A percentile compares a stretch with the other conserved stretches of the same genome.
Evolutionary conservation across 2,329 filamentous ascomycete genomes (phyloP).

Genomic region (Hymenoscyphus fraxineus): DNA sequence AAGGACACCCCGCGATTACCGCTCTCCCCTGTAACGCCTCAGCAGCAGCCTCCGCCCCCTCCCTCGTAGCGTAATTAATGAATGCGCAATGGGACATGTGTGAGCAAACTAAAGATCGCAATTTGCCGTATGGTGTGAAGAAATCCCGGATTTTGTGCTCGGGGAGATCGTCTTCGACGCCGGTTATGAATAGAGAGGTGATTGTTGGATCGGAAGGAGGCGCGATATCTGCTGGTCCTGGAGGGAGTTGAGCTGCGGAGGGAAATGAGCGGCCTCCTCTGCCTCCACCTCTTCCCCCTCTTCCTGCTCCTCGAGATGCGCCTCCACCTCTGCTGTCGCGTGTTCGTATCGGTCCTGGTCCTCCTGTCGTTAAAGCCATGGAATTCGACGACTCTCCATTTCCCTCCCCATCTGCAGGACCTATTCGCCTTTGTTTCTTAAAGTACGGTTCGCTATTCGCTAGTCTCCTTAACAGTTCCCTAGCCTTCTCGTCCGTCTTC

Average conservation of each 20-base stretch:
- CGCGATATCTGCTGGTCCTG: slow-evolving; percentile 77
- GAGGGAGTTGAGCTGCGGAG: slow-evolving; percentile 68
- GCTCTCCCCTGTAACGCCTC: slow-evolving; percentile 81
- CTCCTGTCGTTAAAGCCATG: slow-evolving; percentile 44
- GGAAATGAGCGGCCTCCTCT: slow-evolving; percentile 57
- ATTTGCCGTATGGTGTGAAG: slow-evolving; percentile 83
- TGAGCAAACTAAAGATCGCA: slow-evolving; percentile 90
- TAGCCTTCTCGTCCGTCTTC: slow-evolving; percentile 94
- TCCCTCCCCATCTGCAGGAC: slow-evolving; percentile 48
- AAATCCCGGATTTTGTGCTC: slow-evolving; percentile 88
- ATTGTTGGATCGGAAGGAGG: slow-evolving; percentile 82
- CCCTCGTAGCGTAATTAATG: slow-evolving; percentile 84
- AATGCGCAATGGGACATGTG: slow-evolving; percentile 98
- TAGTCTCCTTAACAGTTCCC: slow-evolving; percentile 77
- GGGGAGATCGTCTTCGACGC: slow-evolving; percentile 91
- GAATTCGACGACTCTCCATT: slow-evolving; percentile 37
- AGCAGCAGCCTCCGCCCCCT: slow-evolving; percentile 81
- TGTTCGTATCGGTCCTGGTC: slow-evolving; percentile 75
- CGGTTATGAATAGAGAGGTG: slow-evolving; percentile 90
- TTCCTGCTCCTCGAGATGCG: slow-evolving; percentile 35
- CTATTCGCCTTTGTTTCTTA: slow-evolving; percentile 76
- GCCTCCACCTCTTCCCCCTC: slow-evolving; percentile 39
- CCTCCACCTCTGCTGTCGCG: slow-evolving; percentile 56
- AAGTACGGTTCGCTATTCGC: slow-evolving; percentile 95
- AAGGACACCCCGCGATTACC: slow-evolving; percentile 83